Evolutionary conservation across 129 eudicot species (phyloP), one percentile per base, ranked within the genome.

Genomic region (Arctium minus): DNA sequence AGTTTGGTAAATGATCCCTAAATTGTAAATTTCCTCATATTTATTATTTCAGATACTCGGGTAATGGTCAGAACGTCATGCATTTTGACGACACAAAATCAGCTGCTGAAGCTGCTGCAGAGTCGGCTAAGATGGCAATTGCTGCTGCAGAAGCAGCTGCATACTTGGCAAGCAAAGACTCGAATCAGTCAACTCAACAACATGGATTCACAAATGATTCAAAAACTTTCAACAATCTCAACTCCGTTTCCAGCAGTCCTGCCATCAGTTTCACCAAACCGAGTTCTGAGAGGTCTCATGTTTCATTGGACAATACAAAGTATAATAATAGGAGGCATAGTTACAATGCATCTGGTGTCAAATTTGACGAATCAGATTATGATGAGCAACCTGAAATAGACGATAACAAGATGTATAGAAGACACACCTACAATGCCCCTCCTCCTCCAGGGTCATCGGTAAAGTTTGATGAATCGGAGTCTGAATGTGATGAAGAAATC

Each of bases 141-240:
- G 97, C 97, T 85, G 99, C 99, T 12, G 98, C 98, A 42, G 96
- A 89, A 88, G 98, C 94, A 30, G 98, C 98, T 50, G 98, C 97
- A 70, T 76, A 86, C 76, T 84, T 94, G 35, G 96, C 94, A 68
- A 83, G 27, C 85, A 89, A 77, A 84, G 94, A 84, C 80, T 83
- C 86, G 2, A 73, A 86, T 67, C 83, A 67, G 79, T 73, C 78
- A 73, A 69, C 72, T 18, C 89, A 84, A 79, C 74, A 73, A 48
- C 72, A 87, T 11, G 86, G 62, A 76, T 73, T 6, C 82, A 48
- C 73, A 60, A 84, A 78, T 11, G 82, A 53, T 81, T 72, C 64
- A 18, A 71, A 6, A 56, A 72, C 29, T 18, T 5, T 5, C 39
- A 74, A 8, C 48, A 78, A 80, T 27, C 48, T 73, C 5, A 60